Evolutionary conservation across 176 grass and related monocot species (phyloP), one percentile per base, ranked within the genome.

Genomic region (Carex myosuroides): DNA sequence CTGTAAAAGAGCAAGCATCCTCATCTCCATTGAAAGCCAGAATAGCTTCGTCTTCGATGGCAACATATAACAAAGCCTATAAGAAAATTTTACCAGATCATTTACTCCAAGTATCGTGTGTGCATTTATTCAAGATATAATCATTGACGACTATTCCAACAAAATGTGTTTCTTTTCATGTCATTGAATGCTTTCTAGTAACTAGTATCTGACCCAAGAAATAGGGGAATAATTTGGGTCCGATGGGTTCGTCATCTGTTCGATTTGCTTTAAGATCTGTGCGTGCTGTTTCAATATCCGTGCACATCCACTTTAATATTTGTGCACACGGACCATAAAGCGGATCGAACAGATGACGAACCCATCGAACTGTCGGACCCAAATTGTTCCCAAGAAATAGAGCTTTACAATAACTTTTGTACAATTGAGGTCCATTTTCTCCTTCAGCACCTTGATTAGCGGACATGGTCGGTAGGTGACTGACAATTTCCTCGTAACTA

Each of bases 41-140:
- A 70, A 89, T 85, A 82, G 83, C 83, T 89, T 83, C 78, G 46
- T 89, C 87, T 85, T 89, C 87, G 44, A 46, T 70, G 73, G 84
- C 83, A 69, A 89, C 13, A 60, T 85, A 85, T 20, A 89, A 58
- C 79, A 89, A 78, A 46, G 84, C 87, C 87, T 89, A 66, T 44
- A 85, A 70, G 7, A 78, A 89, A 60, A 35, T 73, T 72, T 32
- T 64, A 42, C 44, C 20, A 58, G 3, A 84, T 69, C 17, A 30
- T 10, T 85, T 59, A 35, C 22, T 39, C 3, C 84, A 85, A 52
- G 6, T 64, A 53, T 48, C 17, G 1, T 46, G 69, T 48, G 44
- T 12, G 26, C 22, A 13, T 74, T n/a, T 44, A 52, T 42, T n/a
- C 17, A 44, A 71, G 4, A 46, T 46, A 75, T 5, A 69, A 39